Conservation (phyloP, 169 alveolate genomes). For the Besnoitia besnoiti region DNA sequence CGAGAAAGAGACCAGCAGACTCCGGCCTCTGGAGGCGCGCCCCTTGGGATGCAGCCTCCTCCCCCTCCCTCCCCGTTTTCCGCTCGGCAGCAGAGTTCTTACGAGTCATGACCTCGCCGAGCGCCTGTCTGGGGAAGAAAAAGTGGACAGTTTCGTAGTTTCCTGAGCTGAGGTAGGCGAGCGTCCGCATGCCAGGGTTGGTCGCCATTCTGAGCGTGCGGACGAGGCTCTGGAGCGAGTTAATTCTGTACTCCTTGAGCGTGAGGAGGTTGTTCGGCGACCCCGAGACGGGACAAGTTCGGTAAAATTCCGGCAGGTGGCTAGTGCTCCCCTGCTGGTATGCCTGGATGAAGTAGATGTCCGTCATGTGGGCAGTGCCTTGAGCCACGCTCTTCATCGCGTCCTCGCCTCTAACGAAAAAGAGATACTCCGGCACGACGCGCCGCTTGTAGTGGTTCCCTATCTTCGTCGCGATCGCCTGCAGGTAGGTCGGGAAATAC, state of each 20-base stretch:
- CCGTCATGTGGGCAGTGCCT: conserved; percentile 59
- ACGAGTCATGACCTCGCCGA: conserved; percentile 34
- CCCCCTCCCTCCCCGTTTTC: neutral
- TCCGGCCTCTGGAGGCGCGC: no score
- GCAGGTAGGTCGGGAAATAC: conserved; percentile 45
- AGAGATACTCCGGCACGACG: neutral
- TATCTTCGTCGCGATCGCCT: neutral
- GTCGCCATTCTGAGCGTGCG: neutral
- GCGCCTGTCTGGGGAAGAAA: conserved; percentile 29
- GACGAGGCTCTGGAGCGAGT: conserved; percentile 11
- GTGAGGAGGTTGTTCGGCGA: conserved; percentile 32
- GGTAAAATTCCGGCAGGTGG: neutral
- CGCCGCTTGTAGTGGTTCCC: conserved; percentile 4
- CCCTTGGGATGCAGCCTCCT: neutral
- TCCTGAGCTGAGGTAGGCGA: conserved; percentile 31
- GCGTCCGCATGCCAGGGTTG: neutral
- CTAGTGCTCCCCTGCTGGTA: conserved; percentile 1
- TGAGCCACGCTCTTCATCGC: conserved; percentile 4
- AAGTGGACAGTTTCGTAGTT: conserved; percentile 25
- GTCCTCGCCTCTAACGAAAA: conserved; percentile 24
- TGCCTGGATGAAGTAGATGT: conserved; percentile 52
- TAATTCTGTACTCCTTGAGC: neutral
- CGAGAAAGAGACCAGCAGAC: no score
- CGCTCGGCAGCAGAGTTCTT: no score
- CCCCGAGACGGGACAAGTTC: conserved; percentile 50